Base-by-base conservation (phyloP, 768 basidiomycete species). In the Wakefieldia striispora region DNA sequence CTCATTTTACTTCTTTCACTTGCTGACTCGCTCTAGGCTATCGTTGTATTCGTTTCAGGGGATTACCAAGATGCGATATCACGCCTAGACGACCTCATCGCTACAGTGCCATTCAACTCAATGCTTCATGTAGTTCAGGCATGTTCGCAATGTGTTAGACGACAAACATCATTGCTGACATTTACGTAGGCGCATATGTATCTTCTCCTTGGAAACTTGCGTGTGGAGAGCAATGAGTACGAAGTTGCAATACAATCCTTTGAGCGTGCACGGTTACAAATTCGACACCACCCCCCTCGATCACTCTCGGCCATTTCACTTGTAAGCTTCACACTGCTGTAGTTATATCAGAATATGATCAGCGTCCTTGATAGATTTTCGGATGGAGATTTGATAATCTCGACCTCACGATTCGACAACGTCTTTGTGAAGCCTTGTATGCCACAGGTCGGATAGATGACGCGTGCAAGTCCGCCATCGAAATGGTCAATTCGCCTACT, bases 381-480 rank as follows among this genome's bases (percentile, higher is more conserved):
- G 55, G 49, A 10, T 56, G 52, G 51, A 43, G 23, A 1, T 50
- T 54, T 33, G 49, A 54, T 10, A 9, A 26, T 34, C 21, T 54
- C 10, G 14, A 4, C 3, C 35, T 47, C n/a, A 35, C 17, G 1
- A 34, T 50, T 24, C 43, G 9, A 16, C 41, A 38, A 9, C 17
- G 38, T 14, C 29, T 50, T n/a, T 56, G 55, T 14, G 51, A 53
- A 19, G 33, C 46, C 2, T 17, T 50, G 1, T 56, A 47, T 39
- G 19, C 23, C 0, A 37, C 26, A 1, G 45, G 53, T 26, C 40
- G 29, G 14, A 11, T 9, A 13, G 41, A 45, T 13, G 49, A 54
- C 1, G 49, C 38, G 0, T 4, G 27, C 6, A 24, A 53, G 3
- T 21, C 20, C 8, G 10, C 46, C 4, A 14, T 43, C 2, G 27